Conservation (phyloP, 352 stramenopile species). For the Stephanocyclus meneghinianus region DNA sequence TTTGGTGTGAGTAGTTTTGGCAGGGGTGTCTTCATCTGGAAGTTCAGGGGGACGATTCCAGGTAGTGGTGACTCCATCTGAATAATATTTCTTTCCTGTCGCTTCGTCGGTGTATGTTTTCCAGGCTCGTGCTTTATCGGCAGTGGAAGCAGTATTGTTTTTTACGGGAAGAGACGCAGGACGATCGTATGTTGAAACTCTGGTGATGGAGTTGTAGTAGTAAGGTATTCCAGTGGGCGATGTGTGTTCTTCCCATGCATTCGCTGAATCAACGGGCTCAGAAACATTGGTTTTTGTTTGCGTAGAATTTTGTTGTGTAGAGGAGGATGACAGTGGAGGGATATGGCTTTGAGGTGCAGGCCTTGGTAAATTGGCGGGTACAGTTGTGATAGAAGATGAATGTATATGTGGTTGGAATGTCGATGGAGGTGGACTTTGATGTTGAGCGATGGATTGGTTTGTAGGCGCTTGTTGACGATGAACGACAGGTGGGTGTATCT, state of each 20-base stretch:
- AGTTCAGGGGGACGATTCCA: slow-evolving; percentile 52
- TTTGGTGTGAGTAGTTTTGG: slow-evolving; percentile 9
- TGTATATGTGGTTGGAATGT: too few relatives aligned
- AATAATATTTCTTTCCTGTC: slow-evolving; percentile 78
- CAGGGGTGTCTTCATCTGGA: neutral
- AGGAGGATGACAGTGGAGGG: too few relatives aligned
- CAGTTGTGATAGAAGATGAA: too few relatives aligned
- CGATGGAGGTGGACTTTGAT: too few relatives aligned
- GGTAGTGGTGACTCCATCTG: slow-evolving; percentile 68
- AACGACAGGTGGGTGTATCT: neutral
- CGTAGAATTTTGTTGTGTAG: neutral
- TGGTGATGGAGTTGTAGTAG: slow-evolving; percentile 67
- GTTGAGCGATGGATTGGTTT: neutral
- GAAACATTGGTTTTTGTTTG: neutral
- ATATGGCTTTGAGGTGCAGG: too few relatives aligned
- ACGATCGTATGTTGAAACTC: slow-evolving; percentile 61
- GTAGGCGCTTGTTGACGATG: neutral
- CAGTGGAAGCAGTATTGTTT: neutral
- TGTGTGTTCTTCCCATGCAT: slow-evolving; percentile 64
- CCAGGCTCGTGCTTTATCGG: slow-evolving; percentile 44
- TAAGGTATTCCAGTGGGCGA: slow-evolving; percentile 54
- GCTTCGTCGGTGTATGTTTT: slow-evolving; percentile 61
- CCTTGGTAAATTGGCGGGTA: too few relatives aligned
- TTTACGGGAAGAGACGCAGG: slow-evolving; percentile 27
- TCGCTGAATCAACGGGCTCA: neutral